Evolutionary conservation across 2,329 filamentous ascomycete species (phyloP).

Genomic region (Ciborinia camelliae): DNA sequence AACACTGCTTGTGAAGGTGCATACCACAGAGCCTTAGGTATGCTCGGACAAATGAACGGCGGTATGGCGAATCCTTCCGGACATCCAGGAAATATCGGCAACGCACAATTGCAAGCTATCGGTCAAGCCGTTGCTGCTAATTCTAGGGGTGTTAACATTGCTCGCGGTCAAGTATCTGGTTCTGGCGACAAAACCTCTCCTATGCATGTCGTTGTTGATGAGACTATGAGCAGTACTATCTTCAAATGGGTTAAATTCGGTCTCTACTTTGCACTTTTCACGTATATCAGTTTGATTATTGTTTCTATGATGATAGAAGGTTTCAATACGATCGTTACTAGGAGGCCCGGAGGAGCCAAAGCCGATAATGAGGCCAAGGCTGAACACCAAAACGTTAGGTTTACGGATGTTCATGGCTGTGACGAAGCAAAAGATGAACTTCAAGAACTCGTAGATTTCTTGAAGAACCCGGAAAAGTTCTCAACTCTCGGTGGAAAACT

Average conservation of each 20-base stretch:
- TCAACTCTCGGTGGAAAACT: slow-evolving; percentile 92
- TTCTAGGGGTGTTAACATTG: slow-evolving; percentile 62
- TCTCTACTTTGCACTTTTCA: slow-evolving; percentile 70
- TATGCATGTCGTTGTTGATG: slow-evolving; percentile 94
- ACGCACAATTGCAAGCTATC: slow-evolving; percentile 70
- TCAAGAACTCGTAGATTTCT: slow-evolving; percentile 92
- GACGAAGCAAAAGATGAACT: slow-evolving; percentile 98
- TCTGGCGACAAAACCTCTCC: slow-evolving; percentile 76
- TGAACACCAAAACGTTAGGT: slow-evolving; percentile 86
- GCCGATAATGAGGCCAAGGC: slow-evolving; percentile 81
- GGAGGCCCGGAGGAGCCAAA: slow-evolving; percentile 40
- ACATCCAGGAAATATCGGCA: slow-evolving; percentile 45
- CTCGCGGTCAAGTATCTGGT: slow-evolving; percentile 46
- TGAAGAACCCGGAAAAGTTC: slow-evolving; percentile 91
- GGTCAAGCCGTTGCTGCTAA: slow-evolving; percentile 78
- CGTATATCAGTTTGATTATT: slow-evolving; percentile 74
- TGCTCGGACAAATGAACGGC: slow-evolving; percentile 47
- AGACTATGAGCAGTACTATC: slow-evolving; percentile 72
- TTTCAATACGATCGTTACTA: slow-evolving; percentile 70
- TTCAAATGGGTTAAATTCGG: slow-evolving; percentile 93
- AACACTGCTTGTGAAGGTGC: slow-evolving; percentile 74
- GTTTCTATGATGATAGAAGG: slow-evolving; percentile 81
- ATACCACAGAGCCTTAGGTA: slow-evolving; percentile 72
- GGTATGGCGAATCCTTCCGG: slow-evolving; percentile 25
- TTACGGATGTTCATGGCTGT: slow-evolving; percentile 92